Percentiles rank a stretch among this genome's conserved stretches.
phyloP scores from a whole-genome alignment of 2,329 filamentous ascomycete species.

The Aciculosporium take region DNA sequence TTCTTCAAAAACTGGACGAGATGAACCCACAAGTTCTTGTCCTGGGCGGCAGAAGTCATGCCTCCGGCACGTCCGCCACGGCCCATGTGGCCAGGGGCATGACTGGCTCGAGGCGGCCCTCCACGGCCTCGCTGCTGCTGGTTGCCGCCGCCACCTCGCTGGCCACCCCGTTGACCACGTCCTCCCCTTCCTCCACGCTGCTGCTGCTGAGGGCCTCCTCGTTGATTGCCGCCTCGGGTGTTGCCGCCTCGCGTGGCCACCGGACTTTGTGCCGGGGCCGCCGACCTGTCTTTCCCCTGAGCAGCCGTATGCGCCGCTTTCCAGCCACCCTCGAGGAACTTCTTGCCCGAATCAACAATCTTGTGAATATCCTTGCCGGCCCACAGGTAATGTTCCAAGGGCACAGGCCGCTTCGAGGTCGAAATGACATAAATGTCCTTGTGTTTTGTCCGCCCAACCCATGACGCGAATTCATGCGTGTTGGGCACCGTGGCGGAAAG shows the following conservation, averaged over 20 bases:
- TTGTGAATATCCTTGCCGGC: slow-evolving; percentile 84
- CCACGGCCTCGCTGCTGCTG: slow-evolving; percentile 39
- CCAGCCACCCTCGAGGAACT: slow-evolving; percentile 85
- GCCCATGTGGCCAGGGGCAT: slow-evolving; percentile 72
- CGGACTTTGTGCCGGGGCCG: slow-evolving; percentile 28
- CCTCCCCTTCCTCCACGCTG: slow-evolving; percentile 26
- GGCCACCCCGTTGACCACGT: too few species aligned
- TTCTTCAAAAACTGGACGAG: slow-evolving; percentile 85
- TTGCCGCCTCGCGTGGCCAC: slow-evolving; percentile 25
- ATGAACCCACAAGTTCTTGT: slow-evolving; percentile 94
- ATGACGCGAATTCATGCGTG: slow-evolving; percentile 93
- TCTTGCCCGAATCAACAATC: slow-evolving; percentile 86
- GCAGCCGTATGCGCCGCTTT: slow-evolving; percentile 79
- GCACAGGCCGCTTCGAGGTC: slow-evolving; percentile 86
- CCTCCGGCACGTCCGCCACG: slow-evolving; percentile 74
- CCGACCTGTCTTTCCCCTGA: slow-evolving; percentile 67
- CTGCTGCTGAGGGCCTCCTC: slow-evolving; percentile 25
- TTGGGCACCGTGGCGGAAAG: slow-evolving; percentile 95
- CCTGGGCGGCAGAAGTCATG: slow-evolving; percentile 78
- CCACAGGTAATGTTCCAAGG: slow-evolving; percentile 93
- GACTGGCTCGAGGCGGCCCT: slow-evolving; percentile 41
- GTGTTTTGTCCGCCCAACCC: slow-evolving; percentile 95
- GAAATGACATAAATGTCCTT: slow-evolving; percentile 99
- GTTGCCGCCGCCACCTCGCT: slow-evolving; percentile 37
- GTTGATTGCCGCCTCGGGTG: slow-evolving; percentile 24